A percentile compares a stretch with the other conserved stretches of the same genome.
Evolutionary conservation across 1,139 yeast genomes (phyloP).

Genomic region (Lizanozyma gosingica): DNA sequence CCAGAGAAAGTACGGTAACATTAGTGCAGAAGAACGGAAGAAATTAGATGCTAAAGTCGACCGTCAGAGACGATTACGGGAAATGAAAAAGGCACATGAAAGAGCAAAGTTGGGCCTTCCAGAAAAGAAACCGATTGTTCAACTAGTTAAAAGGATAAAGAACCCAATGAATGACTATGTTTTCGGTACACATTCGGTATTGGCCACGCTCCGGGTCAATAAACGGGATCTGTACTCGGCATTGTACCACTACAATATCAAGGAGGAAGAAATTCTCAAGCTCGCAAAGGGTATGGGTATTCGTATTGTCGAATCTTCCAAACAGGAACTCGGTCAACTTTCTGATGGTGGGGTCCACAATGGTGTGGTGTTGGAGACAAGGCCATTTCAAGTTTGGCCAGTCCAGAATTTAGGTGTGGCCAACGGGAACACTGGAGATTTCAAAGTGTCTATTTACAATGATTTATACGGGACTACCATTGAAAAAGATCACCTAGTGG

Average conservation of each 20-base stretch:
- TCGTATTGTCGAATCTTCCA: conserved; percentile 34
- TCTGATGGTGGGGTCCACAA: conserved; percentile 74
- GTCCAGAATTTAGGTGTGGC: conserved; percentile 27
- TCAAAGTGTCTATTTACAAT: conserved; percentile 14
- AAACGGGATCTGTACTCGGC: conserved; percentile 46
- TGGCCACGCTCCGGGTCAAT: conserved; percentile 55
- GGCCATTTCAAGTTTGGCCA: conserved; percentile 42
- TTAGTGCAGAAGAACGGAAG: conserved; percentile 20
- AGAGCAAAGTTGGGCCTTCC: conserved; percentile 1
- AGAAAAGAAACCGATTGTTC: not conserved
- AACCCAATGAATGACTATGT: conserved; percentile 58
- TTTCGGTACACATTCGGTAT: conserved; percentile 70
- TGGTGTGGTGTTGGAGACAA: conserved; percentile 66
- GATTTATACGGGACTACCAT: conserved; percentile 13
- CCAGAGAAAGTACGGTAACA: conserved; percentile 27
- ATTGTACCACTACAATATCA: conserved; percentile 40
- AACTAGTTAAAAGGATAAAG: not conserved
- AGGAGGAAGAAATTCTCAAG: conserved; percentile 24
- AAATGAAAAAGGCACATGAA: conserved; percentile 7
- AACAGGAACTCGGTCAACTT: conserved; percentile 51
- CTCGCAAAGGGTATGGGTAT: conserved; percentile 41
- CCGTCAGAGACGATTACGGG: conserved; percentile 18
- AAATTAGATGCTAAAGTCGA: conserved; percentile 27
- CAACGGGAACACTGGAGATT: conserved; percentile 21
- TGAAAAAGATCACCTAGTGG: conserved; percentile 7